A percentile compares a stretch with the other conserved stretches of the same genome.
phyloP scores from a whole-genome alignment of 106 monocot species.

The Agapanthus africanus region DNA sequence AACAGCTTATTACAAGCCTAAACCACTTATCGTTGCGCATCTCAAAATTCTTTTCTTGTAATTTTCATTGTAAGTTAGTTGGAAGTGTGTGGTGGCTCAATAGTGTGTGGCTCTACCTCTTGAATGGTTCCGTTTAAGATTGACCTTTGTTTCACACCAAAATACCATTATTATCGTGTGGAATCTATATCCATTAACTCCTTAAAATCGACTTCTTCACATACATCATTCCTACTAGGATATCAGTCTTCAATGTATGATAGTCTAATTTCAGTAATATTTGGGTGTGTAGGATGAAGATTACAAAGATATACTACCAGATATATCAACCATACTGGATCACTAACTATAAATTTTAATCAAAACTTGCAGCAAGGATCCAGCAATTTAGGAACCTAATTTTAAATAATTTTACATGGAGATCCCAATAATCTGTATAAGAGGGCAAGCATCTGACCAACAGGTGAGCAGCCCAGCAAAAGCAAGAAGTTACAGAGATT shows the following conservation, averaged over 20 bases:
- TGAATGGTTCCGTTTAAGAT: not conserved
- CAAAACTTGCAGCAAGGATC: not conserved
- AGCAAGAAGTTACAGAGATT: not conserved
- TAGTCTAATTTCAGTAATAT: not conserved
- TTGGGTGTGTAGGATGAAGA: not conserved
- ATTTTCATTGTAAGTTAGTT: not conserved
- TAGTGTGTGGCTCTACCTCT: not conserved
- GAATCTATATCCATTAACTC: not conserved
- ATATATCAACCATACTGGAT: not conserved
- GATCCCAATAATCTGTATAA: not conserved
- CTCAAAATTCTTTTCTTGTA: too few relatives aligned
- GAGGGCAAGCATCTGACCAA: not conserved
- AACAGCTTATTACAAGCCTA: too few relatives aligned
- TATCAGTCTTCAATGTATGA: not conserved
- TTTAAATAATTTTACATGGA: not conserved
- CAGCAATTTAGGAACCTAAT: not conserved
- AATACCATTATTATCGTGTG: not conserved
- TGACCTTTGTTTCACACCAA: not conserved
- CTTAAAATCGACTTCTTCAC: not conserved
- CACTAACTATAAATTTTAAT: slow-evolving; percentile 5
- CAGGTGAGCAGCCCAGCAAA: not conserved
- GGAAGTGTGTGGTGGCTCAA: not conserved
- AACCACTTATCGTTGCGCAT: too few relatives aligned
- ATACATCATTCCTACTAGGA: not conserved
- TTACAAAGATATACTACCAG: not conserved